Percentiles rank a stretch among this genome's conserved stretches.
Evolutionary conservation across 83 land plant species (phyloP).

Genomic region (Picea abies): DNA sequence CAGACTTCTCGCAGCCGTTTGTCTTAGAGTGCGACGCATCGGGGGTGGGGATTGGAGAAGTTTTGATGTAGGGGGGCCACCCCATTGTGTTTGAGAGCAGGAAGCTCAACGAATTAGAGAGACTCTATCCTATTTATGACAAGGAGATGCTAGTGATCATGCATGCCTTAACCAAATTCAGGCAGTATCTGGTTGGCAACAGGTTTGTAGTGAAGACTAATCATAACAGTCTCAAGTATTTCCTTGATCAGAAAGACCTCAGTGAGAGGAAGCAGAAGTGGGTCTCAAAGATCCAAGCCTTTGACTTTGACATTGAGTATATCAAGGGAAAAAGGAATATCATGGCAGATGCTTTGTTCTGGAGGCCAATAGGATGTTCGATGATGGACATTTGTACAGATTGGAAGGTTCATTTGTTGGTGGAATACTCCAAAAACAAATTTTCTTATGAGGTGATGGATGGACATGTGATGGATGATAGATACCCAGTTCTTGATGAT

Average conservation of each 20-base stretch:
- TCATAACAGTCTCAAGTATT: neutral
- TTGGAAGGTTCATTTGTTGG: too few species aligned
- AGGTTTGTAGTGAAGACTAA: neutral
- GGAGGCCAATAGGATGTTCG: too few species aligned
- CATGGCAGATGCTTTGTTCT: too few species aligned
- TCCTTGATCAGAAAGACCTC: neutral
- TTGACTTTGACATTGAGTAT: too few species aligned
- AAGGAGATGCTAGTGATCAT: neutral
- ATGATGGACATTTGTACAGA: too few species aligned
- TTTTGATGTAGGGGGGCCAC: neutral
- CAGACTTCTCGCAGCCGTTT: neutral
- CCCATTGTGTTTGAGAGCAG: neutral
- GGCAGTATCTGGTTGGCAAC: neutral
- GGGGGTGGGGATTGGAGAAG: too few species aligned
- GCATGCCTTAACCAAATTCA: neutral
- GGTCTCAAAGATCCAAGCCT: neutral
- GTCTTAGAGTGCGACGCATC: neutral
- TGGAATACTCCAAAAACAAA: neutral
- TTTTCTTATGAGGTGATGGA: neutral
- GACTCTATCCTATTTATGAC: neutral
- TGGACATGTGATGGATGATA: neutral
- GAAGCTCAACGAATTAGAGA: neutral
- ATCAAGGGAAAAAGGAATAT: neutral
- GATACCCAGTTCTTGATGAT: too few species aligned
- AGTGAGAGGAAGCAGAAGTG: neutral